phyloP scores from a whole-genome alignment of 192 early-diverging fungal species.

The Backusella parvicylindrica region DNA sequence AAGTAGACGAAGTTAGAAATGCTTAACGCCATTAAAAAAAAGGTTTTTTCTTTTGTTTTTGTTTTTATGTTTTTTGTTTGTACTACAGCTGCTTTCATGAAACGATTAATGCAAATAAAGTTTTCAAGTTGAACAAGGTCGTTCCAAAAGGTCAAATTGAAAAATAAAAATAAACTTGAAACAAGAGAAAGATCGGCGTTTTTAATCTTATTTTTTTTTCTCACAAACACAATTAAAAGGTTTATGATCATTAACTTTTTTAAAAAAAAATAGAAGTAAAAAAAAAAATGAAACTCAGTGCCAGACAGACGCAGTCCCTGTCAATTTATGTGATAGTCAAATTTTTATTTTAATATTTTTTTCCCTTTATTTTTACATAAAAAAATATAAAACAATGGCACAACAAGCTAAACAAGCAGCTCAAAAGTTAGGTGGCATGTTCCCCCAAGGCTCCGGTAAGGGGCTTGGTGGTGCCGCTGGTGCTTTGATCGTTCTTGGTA shows the following conservation, averaged over 20 bases:
- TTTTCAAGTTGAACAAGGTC: not conserved
- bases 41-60: not conserved
- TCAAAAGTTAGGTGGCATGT: conserved; percentile 58
- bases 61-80: too few relatives aligned
- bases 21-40: not conserved
- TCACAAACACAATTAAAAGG: too few relatives aligned
- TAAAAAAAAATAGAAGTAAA: too few relatives aligned
- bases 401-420: conserved; percentile 60
- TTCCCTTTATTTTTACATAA: not conserved
- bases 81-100: too few relatives aligned
- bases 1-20: conserved; percentile 58
- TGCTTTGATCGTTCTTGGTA: conserved; percentile 67
- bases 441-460: conserved; percentile 54
- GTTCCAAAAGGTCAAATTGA: not conserved
- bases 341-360: not conserved
- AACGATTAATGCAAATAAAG: not conserved
- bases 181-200: not conserved
- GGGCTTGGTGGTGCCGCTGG: conserved; percentile 55
- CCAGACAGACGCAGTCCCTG: too few relatives aligned
- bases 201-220: not conserved
- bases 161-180: not conserved
- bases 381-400: conserved; percentile 26
- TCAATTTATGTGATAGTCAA: too few relatives aligned
- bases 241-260: too few relatives aligned
- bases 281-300: too few relatives aligned